Base-by-base conservation (phyloP, 768 basidiomycete genomes). In the Termitomyces sp. region DNA sequence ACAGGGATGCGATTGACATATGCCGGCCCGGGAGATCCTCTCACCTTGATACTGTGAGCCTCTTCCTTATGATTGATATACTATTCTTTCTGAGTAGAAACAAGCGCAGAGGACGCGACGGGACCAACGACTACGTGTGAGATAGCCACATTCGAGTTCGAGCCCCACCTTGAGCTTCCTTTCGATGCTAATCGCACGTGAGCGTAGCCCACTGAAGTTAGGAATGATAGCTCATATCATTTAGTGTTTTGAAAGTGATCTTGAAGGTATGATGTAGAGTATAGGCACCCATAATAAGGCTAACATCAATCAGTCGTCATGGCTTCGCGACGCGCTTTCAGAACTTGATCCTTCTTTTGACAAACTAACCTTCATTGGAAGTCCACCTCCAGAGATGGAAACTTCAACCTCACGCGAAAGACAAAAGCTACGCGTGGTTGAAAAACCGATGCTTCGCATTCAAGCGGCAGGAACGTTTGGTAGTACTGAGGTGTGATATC, bases 341-440 rank as follows among this genome's bases (percentile, higher is more conserved):
- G 96, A 98, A 68, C 79, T 99, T 15, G 95, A 98, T 64, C 83
- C 93, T 18, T 90, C 93, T 0, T 93, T 88, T 68, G 87, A 92
- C 45, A 90, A 86, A 60, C 79, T 98, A 20, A 91, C 89, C 0
- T 86, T 98, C 70, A 84, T 91, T 27, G 86, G 89, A 46, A 87
- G 87, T 55, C 91, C 93, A 1, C 78, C 82, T 42, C 64, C 71
- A 20, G 69, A 72, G 41, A 61, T 45, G 55, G 63, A 53, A 16
- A 27, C 30, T 59, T 47, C 46, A 22, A 57, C 51, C 54, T 49
- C 60, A 49, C 36, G 62, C 63, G 36, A 68, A 61, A 59, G 61
- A 57, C 68, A 69, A 67, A 61, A 66, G 61, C 61, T 67, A 52
- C 65, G 71, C 52, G 56, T 68, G 42, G 55, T 57, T 34, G 62